Percentiles rank a stretch among this genome's conserved stretches.
These are phyloP conservation scores for Vigna reflexopilosa DNA, from an alignment of 306 rosid species.

Conservation along the genomic window DNA sequence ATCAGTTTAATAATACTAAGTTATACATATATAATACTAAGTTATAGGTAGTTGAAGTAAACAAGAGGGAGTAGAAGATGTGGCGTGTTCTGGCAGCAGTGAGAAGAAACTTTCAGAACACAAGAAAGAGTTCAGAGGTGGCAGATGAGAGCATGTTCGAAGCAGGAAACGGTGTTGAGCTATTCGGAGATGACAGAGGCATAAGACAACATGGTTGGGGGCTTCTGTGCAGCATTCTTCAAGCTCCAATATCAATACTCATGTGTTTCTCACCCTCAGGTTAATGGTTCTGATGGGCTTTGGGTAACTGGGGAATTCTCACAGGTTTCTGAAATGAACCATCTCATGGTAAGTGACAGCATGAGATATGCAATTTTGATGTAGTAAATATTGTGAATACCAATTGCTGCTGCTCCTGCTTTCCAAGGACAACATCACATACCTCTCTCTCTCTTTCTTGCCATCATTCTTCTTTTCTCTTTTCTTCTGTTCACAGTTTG, in stretches of 20 bases:
- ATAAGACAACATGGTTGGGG: slow-evolving; percentile 56
- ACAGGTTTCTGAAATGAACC: slow-evolving; percentile 80
- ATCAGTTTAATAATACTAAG: background rate
- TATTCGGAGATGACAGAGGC: slow-evolving; percentile 39
- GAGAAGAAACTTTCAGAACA: slow-evolving; percentile 58
- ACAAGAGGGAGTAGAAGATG: slow-evolving; percentile 33
- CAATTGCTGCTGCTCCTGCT: background rate
- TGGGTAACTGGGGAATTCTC: slow-evolving; percentile 72
- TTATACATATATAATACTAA: background rate
- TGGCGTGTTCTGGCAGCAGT: slow-evolving; percentile 51
- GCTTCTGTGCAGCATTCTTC: slow-evolving; percentile 55
- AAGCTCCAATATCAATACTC: slow-evolving; percentile 74
- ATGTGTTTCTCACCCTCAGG: slow-evolving; percentile 76
- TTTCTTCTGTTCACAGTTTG: slow-evolving; percentile 1
- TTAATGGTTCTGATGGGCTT: slow-evolving; percentile 68
- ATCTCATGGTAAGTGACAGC: slow-evolving; percentile 94
- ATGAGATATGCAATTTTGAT: too few relatives aligned
- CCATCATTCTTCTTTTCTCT: background rate
- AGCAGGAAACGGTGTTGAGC: slow-evolving; percentile 51
- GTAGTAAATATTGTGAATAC: slow-evolving; percentile 49
- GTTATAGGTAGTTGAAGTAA: background rate
- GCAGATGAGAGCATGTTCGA: slow-evolving; percentile 86
- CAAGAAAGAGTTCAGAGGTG: slow-evolving; percentile 75
- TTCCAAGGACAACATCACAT: background rate
- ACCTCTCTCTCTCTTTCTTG: background rate